These are phyloP conservation scores for Escallonia rubra DNA, from an alignment of 129 eudicot genomes.

Conservation along the genomic window DNA sequence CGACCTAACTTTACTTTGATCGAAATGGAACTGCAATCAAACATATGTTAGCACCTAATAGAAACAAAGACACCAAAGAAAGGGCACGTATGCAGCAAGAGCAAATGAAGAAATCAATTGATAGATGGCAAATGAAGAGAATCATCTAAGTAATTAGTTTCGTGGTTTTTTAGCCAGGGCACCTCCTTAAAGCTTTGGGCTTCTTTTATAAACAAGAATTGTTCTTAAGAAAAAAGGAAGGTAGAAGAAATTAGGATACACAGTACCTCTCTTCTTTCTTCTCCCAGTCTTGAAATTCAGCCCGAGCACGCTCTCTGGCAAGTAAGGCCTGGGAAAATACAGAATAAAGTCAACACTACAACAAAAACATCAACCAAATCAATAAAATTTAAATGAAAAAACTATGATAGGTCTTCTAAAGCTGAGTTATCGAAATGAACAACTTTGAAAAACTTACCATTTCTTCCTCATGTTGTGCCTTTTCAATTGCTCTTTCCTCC, in stretches of 20 bases:
- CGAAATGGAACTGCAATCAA: constrained; percentile 76
- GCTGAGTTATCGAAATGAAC: not conserved
- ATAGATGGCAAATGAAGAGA: no score
- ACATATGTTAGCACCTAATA: constrained; percentile 5
- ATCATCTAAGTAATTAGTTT: no score
- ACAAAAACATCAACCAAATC: no score
- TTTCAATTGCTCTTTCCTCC: constrained; percentile 84
- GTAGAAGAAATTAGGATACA: no score
- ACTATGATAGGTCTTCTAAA: not conserved
- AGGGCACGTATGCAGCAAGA: not conserved
- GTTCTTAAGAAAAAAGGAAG: no score
- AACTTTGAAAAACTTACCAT: constrained; percentile 43
- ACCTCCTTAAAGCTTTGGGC: no score
- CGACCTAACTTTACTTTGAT: constrained; percentile 93
- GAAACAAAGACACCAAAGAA: not conserved
- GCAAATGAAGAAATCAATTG: not conserved
- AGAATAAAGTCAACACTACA: no score
- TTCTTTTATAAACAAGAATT: no score
- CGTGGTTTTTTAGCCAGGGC: no score
- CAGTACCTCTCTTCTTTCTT: constrained; percentile 95
- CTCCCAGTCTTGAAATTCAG: constrained; percentile 96
- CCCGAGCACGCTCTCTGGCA: constrained; percentile 96
- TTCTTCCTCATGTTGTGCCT: constrained; percentile 91
- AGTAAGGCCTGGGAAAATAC: constrained; percentile 57
- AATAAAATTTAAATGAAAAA: not conserved